Base-by-base conservation (phyloP, 2,329 filamentous ascomycete genomes). In the Talaromyces sp. region DNA sequence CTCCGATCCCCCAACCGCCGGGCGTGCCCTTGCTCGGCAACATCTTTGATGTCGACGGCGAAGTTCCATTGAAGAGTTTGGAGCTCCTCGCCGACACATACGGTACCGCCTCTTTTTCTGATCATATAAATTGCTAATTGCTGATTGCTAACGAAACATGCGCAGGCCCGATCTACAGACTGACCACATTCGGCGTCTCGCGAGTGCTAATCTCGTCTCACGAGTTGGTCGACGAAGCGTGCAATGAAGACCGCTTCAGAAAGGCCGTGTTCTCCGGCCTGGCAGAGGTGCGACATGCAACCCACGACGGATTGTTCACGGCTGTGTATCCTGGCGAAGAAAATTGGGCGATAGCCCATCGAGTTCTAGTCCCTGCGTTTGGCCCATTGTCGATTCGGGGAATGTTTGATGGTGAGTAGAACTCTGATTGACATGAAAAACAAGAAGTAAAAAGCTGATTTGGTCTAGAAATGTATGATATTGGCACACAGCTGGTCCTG, bases 21-120 rank as follows among this genome's bases (percentile, higher is more conserved):
- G 86, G 85, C 2, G 76, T 88, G 60, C 88, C 87, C 1, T 72
- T 91, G 28, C 64, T 91, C 27, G 88, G 89, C 30, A 89, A 91
- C 66, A 70, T 88, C 32, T 76, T 78, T 59, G 86, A 89, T 65
- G 81, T 92, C 64, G 83, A 88, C 62, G 73, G 80, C 0, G 81
- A 82, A n/a, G 78, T 83, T 25, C 84, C 87, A 52, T 53, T 19
- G 63, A 55, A 2, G 25, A 64, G 15, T 66, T 61, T 64, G 44
- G 39, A 47, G 25, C 59, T 42, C 25, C 54, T 61, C 30, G 51
- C 58, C 28, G 39, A 54, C 4, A 54, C 44, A n/a, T 60, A 36
- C 27, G 58, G 52, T 55, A 44, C 15, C 30, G 2, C 25, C 4
- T 39, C 15, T 32, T 5, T 36, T 10, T 2, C 1, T 22, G n/a